Percentiles rank a stretch among this genome's conserved stretches.
phyloP scores from a whole-genome alignment of 495 filamentous ascomycete species.

The Mytilinidion resinicola region DNA sequence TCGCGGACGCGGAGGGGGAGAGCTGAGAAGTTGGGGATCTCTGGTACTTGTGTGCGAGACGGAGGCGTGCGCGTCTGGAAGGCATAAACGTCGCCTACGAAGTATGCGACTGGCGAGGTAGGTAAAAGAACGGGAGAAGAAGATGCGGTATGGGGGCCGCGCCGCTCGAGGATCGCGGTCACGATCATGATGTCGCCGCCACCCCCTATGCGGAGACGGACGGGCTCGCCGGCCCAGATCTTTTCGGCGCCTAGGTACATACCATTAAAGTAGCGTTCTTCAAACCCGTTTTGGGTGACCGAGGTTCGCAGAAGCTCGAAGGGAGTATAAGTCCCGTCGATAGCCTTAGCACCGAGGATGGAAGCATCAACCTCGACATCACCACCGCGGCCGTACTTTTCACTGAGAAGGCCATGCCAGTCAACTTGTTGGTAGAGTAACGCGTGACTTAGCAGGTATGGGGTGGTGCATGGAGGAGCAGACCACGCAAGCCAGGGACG shows the following conservation, averaged over 20 bases:
- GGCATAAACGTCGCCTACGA: conserved; percentile 44
- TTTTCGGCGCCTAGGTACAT: conserved; percentile 59
- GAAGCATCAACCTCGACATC: conserved; percentile 54
- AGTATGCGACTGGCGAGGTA: neutral
- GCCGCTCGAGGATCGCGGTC: conserved; percentile 36
- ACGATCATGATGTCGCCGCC: conserved; percentile 51
- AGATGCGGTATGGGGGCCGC: conserved; percentile 12
- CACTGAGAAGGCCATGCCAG: conserved; percentile 43
- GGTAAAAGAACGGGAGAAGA: conserved; percentile 13
- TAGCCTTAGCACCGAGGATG: conserved; percentile 52
- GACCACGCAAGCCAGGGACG: conserved; percentile 61
- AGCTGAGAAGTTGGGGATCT: conserved; percentile 26
- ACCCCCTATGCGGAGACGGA: conserved; percentile 41
- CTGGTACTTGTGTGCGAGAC: conserved; percentile 25
- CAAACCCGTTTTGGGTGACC: conserved; percentile 32
- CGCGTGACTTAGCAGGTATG: conserved; percentile 27
- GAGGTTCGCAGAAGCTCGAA: conserved; percentile 43
- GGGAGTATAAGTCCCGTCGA: conserved; percentile 52
- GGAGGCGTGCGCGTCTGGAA: conserved; percentile 34
- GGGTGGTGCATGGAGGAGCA: conserved; percentile 40
- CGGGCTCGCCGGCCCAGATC: conserved; percentile 53
- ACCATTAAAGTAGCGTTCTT: conserved; percentile 47
- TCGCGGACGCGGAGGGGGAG: conserved; percentile 43
- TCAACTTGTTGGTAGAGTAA: conserved; percentile 45
- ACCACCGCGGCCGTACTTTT: conserved; percentile 37